Base-by-base conservation (phyloP, 2,329 filamentous ascomycete genomes). In the Fusarium clavum region DNA sequence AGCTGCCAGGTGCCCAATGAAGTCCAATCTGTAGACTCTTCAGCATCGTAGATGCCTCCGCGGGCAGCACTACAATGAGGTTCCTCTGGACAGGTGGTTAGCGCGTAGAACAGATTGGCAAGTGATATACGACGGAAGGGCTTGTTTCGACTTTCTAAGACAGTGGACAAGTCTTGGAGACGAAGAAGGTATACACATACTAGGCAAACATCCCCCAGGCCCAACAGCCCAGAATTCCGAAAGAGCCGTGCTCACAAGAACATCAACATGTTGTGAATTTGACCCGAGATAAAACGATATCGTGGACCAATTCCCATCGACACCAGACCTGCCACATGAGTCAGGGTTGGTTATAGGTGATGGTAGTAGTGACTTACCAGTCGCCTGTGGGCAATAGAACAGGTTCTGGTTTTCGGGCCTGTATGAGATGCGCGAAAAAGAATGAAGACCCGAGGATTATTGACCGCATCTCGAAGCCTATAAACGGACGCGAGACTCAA, bases 201-300 rank as follows among this genome's bases (percentile, higher is more conserved):
- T 81, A 44, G 78, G 73, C 69, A 77, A 67, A 69, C 89, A 91
- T 59, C 88, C 90, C 62, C 84, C 82, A 2, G 85, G 81, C 55
- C 89, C 84, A 41, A 94, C 82, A 5, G 88, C 85, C 91, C 91
- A 93, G 45, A 91, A 89, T 78, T 93, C 91, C 38, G 92, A 92
- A 44, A 90, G 84, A 14, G 87, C 85, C 8, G 91, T 94, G 74
- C 90, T 93, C 54, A 90, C 84, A 14, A 84, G 75, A 32, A 84
- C 77, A 69, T 81, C 77, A 63, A 83, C 74, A 12, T 70, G 30
- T 56, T 81, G 76, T 9, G 73, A 73, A 12, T 78, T 71, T 22
- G 81, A 78, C 86, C 83, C 72, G 81, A 86, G 64, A 8, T 72
- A 64, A 48, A 94, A 82, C 14, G 83, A 83, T 69, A 93, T 88